Percentiles rank a stretch among this genome's conserved stretches.
Conservation (phyloP, 129 eudicot species). For the Lonicera japonica region DNA sequence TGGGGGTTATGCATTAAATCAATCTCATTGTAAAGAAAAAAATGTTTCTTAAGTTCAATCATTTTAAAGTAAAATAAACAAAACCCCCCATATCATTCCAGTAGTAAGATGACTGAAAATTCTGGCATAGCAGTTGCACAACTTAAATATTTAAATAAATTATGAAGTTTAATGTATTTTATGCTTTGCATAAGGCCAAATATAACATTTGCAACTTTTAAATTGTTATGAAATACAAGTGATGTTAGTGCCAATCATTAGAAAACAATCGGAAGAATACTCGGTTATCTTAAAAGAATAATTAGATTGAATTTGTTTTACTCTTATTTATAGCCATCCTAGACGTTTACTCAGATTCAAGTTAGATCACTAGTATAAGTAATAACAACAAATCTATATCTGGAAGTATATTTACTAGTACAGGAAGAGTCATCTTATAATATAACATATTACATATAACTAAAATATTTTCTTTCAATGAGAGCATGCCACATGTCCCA, state of each 20-base stretch:
- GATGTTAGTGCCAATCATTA: background rate
- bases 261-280: constrained; percentile 8
- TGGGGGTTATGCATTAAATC: background rate
- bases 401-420: background rate
- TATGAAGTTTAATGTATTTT: background rate
- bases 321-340: background rate
- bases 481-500: too few relatives aligned
- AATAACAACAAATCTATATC: background rate
- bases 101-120: too few relatives aligned
- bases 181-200: constrained; percentile 15
- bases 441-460: too few relatives aligned
- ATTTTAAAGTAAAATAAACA: too few relatives aligned
- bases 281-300: constrained; percentile 1
- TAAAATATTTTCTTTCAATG: too few relatives aligned
- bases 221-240: constrained; percentile 4
- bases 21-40: background rate
- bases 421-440: background rate
- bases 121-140: background rate
- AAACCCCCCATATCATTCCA: background rate
- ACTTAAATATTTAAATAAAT: background rate
- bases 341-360: background rate
- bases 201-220: constrained; percentile 9
- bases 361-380: background rate
- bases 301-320: constrained; percentile 1
- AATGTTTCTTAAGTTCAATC: background rate